phyloP scores from a whole-genome alignment of 352 stramenopile species.

The Blastocystis sp. region DNA sequence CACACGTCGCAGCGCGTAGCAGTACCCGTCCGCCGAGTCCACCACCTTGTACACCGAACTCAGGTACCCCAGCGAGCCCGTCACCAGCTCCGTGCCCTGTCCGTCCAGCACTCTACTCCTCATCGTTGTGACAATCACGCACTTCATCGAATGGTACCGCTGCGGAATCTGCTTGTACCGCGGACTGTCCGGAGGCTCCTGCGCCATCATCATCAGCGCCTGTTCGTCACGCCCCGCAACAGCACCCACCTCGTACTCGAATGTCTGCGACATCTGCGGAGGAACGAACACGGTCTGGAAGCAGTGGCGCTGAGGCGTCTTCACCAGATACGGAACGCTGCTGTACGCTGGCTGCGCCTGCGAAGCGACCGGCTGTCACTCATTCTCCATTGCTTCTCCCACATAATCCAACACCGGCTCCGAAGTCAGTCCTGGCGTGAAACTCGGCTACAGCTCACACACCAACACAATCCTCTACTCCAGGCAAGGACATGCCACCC shows the following conservation, averaged over 20 bases:
- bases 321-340: neutral
- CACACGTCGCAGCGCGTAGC: constrained; percentile 80
- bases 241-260: neutral
- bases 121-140: neutral
- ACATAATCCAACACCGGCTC: neutral
- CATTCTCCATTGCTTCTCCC: too few relatives aligned
- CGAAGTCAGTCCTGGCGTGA: neutral
- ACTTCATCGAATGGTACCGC: constrained; percentile 57
- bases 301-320: neutral
- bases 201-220: neutral
- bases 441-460: neutral
- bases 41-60: constrained; percentile 75
- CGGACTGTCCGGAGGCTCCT: constrained; percentile 44
- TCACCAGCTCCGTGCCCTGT: constrained; percentile 7
- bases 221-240: neutral
- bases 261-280: constrained; percentile 4
- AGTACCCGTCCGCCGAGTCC: constrained; percentile 76
- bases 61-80: constrained; percentile 61
- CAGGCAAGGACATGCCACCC: neutral
- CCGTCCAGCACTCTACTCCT: constrained; percentile 6
- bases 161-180: constrained; percentile 64
- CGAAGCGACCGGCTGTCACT: neutral
- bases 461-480: neutral
- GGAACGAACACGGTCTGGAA: constrained; percentile 24
- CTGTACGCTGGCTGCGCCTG: neutral